Evolutionary conservation across 805 yeast genomes (phyloP).

Genomic region (Monosporozyma aerobia): DNA sequence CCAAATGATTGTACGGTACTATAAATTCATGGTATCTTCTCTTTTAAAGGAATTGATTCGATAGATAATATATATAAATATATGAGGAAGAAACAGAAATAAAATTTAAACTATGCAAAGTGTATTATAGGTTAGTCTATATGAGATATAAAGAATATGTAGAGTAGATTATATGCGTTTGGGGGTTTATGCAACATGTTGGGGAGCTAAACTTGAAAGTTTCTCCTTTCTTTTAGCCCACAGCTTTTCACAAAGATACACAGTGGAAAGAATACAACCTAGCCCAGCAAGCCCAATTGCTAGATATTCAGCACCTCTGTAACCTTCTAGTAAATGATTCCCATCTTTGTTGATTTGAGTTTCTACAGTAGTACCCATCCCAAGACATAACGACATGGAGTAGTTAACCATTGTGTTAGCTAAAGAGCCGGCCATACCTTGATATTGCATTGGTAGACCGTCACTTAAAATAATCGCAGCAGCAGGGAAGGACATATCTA

Average conservation of each 20-base stretch:
- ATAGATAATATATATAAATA: background rate
- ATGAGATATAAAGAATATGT: background rate
- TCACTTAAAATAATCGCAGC: conserved; percentile 56
- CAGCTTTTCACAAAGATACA: conserved; percentile 10
- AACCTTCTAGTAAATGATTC: conserved; percentile 32
- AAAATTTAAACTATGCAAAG: background rate
- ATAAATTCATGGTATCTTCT: background rate
- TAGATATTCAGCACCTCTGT: conserved; percentile 48
- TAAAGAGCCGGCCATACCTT: conserved; percentile 72
- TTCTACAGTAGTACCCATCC: conserved; percentile 63
- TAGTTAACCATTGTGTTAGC: conserved; percentile 65
- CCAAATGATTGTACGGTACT: background rate
- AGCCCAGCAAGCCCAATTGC: conserved; percentile 48
- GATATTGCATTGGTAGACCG: conserved; percentile 50
- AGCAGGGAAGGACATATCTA: conserved; percentile 74
- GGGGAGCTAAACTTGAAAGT: background rate
- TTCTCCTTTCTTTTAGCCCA: conserved; percentile 7
- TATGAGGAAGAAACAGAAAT: background rate
- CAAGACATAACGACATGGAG: conserved; percentile 61
- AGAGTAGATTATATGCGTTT: background rate
- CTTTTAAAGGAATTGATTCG: background rate
- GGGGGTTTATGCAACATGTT: background rate
- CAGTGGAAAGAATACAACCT: conserved; percentile 11
- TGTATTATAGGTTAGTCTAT: background rate
- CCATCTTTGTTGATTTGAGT: conserved; percentile 29